Percentiles rank a stretch among this genome's conserved stretches.
Evolutionary conservation across 2,329 filamentous ascomycete genomes (phyloP).

Genomic region (Setomelanomma holmii): DNA sequence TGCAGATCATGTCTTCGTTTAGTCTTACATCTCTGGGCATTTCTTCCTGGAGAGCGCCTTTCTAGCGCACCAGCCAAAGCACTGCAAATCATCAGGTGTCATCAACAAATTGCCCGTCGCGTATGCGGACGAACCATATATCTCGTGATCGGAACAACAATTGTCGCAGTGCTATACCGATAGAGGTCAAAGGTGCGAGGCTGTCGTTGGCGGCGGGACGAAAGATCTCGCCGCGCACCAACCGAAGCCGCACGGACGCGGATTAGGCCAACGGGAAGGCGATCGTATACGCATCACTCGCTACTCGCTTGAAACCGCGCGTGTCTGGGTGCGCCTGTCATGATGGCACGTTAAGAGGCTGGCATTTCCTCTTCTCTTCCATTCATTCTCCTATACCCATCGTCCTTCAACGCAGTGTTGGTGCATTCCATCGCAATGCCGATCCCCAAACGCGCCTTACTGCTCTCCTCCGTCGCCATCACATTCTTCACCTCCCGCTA

Average conservation of each 20-base stretch:
- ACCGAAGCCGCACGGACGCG: slow-evolving; percentile 4
- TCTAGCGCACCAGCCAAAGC: too few relatives aligned
- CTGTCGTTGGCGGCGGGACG: too few relatives aligned
- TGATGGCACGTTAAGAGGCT: neutral
- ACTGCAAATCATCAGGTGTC: too few relatives aligned
- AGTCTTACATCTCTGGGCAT: neutral
- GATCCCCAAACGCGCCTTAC: slow-evolving; percentile 33
- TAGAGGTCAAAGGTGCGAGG: neutral
- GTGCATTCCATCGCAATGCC: slow-evolving; percentile 25
- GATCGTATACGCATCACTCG: slow-evolving; percentile 4
- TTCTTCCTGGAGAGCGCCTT: too few relatives aligned
- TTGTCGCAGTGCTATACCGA: neutral
- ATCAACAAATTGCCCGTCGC: too few relatives aligned
- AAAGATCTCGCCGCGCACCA: slow-evolving; percentile 8
- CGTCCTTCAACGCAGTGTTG: too few relatives aligned
- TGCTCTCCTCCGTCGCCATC: slow-evolving; percentile 32
- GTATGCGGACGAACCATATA: too few relatives aligned
- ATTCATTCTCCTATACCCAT: neutral
- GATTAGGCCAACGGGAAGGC: neutral
- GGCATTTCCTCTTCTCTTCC: neutral
- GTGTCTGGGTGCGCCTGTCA: slow-evolving; percentile 10
- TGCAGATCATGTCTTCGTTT: neutral
- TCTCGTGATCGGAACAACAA: neutral
- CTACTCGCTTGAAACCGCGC: slow-evolving; percentile 15
- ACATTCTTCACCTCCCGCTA: slow-evolving; percentile 43